Evolutionary conservation across 106 monocot species (phyloP), one percentile per base, ranked within the genome.

Genomic region (Acorus gramineus): DNA sequence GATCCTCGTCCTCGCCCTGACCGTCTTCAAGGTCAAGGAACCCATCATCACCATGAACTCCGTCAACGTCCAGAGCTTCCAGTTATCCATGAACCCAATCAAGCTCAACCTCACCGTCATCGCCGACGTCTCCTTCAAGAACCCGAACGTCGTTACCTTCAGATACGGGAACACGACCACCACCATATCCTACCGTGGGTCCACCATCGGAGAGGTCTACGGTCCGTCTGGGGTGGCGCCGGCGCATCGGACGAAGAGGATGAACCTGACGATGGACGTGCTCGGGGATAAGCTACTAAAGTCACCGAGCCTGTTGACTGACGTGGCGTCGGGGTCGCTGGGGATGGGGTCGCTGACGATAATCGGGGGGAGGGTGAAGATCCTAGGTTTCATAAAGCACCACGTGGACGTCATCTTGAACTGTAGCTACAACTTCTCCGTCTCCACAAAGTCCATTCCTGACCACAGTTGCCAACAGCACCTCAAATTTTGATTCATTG

Each of bases 211-310:
- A 14, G 79, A 79, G n/a, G 90, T 71, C 14, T 76, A 81, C 60
- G 86, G 74, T 12, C 86, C 81, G 2, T 46, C 12, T 1, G 90
- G 90, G 14, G 28, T 57, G 58, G 79, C 84, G 3, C 11, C 53
- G 50, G 81, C 90, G 42, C 67, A 67, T 46, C 54, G 76, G 71
- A 91, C 90, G 61, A 68, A 12, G 56, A 46, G 70, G 62, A 79
- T 86, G 78, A 91, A 86, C 81, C 74, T 77, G 73, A 79, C 83
- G 45, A 72, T 86, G 47, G 79, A 92, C 59, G 76, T 92, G 74
- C 55, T 92, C 7, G 66, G 68, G 6, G 60, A 50, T 28, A 13
- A 28, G 53, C 44, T 81, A 61, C 6, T 66, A 2, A 48, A 11
- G 3, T 59, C 76, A 47, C 7, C 46, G 52, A 43, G 8, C 28